phyloP scores from a whole-genome alignment of 2,329 filamentous ascomycete species.

The Penicillium capsulatum region DNA sequence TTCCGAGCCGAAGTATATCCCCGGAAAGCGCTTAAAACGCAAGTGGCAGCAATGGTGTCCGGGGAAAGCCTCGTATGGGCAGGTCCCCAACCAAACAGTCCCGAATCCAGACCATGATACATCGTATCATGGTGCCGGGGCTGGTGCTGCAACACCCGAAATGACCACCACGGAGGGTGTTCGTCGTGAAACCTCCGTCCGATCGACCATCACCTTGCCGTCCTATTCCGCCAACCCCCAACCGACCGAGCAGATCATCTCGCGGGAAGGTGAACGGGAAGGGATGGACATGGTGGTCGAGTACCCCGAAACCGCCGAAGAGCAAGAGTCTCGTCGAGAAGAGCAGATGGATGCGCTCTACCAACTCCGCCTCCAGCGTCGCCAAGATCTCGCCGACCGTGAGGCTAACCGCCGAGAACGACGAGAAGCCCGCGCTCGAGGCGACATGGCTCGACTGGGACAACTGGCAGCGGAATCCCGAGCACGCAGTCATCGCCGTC shows the following conservation, averaged over 20 bases:
- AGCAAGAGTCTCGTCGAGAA: constrained; percentile 73
- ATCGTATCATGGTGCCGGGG: constrained; percentile 26
- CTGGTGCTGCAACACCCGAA: constrained; percentile 28
- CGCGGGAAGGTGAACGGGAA: constrained; percentile 81
- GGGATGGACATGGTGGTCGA: constrained; percentile 90
- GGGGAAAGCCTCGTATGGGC: constrained; percentile 41
- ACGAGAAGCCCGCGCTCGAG: constrained; percentile 66
- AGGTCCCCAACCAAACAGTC: constrained; percentile 29
- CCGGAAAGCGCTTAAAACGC: constrained; percentile 49
- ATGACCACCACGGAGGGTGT: constrained; percentile 45
- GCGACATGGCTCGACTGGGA: constrained; percentile 66
- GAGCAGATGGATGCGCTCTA: constrained; percentile 91
- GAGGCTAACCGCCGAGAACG: constrained; percentile 68
- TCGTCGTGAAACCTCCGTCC: constrained; percentile 78
- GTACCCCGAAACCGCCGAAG: constrained; percentile 72
- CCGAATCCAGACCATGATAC: constrained; percentile 20
- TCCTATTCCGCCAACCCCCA: constrained; percentile 71
- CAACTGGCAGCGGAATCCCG: constrained; percentile 57
- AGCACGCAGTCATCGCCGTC: constrained; percentile 28
- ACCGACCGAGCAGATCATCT: constrained; percentile 76
- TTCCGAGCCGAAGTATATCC: constrained; percentile 49
- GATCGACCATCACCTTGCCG: constrained; percentile 91
- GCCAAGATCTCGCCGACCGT: constrained; percentile 70
- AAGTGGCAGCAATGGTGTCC: constrained; percentile 50
- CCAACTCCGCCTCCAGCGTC: constrained; percentile 75